Evolutionary conservation across 768 basidiomycete genomes (phyloP).

Genomic region (Tricholoma matsutake): DNA sequence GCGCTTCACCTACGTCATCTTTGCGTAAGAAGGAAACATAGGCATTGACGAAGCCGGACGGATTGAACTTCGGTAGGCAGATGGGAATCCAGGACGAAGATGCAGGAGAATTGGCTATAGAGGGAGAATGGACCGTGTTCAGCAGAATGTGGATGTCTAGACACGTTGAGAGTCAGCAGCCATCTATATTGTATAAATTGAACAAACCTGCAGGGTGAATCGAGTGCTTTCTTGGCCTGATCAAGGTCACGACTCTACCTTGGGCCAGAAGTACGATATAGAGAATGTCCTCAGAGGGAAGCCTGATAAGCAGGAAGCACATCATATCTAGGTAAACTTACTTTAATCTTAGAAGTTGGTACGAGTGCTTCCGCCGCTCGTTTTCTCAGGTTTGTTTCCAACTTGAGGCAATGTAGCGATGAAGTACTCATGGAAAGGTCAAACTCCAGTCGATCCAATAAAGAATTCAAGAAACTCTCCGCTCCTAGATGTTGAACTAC

Average conservation of each 20-base stretch:
- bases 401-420: slow-evolving; percentile 74
- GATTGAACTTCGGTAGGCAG: slow-evolving; percentile 93
- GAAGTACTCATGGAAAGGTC: slow-evolving; percentile 83
- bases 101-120: slow-evolving; percentile 71
- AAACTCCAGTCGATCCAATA: slow-evolving; percentile 67
- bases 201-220: slow-evolving; percentile 85
- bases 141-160: slow-evolving; percentile 89
- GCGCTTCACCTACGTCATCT: slow-evolving; percentile 26
- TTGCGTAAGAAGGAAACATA: slow-evolving; percentile 74
- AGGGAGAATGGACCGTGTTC: slow-evolving; percentile 85
- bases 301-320: not conserved
- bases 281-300: slow-evolving; percentile 68
- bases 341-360: slow-evolving; percentile 79
- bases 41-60: slow-evolving; percentile 85
- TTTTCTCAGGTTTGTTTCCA: slow-evolving; percentile 67
- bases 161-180: not conserved
- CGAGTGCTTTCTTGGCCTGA: slow-evolving; percentile 88
- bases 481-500: slow-evolving; percentile 51
- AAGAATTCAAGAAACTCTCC: slow-evolving; percentile 72
- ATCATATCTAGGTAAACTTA: slow-evolving; percentile 22
- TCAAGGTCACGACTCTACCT: slow-evolving; percentile 78
- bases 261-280: slow-evolving; percentile 86
- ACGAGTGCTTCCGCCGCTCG: slow-evolving; percentile 79
- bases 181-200: not conserved
- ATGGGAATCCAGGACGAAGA: slow-evolving; percentile 93